Percentiles rank a stretch among this genome's conserved stretches.
phyloP scores from a whole-genome alignment of 2,329 filamentous ascomycete species.

The Coniosporium uncinatum region DNA sequence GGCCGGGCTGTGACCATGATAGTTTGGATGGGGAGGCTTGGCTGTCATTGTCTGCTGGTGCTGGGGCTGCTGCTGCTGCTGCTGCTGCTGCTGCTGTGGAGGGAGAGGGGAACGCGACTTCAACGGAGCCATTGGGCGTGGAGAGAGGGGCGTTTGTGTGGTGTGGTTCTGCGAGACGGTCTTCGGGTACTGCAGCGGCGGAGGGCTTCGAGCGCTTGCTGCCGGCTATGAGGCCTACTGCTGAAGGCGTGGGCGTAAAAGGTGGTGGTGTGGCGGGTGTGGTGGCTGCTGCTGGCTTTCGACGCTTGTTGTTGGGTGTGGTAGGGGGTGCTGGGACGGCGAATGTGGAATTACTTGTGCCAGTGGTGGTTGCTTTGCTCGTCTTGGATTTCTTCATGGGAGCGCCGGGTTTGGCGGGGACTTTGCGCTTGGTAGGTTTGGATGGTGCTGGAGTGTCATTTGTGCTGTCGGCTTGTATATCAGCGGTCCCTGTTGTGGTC shows the following conservation, averaged over 20 bases:
- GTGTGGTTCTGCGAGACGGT: constrained; percentile 55
- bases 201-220: not conserved
- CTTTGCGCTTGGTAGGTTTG: too few species aligned
- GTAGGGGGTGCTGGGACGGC: not conserved
- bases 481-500: too few species aligned
- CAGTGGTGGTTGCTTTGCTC: too few species aligned
- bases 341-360: too few species aligned
- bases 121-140: constrained; percentile 63
- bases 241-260: constrained; percentile 4
- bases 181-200: not conserved
- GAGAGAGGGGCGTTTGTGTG: constrained; percentile 64
- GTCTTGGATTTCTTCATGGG: too few species aligned
- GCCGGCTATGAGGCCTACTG: not conserved
- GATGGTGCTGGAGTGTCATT: too few species aligned
- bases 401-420: too few species aligned
- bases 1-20: too few species aligned
- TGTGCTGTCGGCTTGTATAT: too few species aligned
- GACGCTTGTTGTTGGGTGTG: not conserved
- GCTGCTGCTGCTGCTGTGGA: constrained; percentile 21
- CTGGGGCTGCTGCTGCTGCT: constrained; percentile 18
- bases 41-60: constrained; percentile 12
- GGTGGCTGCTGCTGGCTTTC: not conserved
- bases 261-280: not conserved
- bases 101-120: constrained; percentile 39
- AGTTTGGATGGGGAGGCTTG: too few species aligned